Conservation (phyloP, 495 filamentous ascomycete species). For the Podospora australis region DNA sequence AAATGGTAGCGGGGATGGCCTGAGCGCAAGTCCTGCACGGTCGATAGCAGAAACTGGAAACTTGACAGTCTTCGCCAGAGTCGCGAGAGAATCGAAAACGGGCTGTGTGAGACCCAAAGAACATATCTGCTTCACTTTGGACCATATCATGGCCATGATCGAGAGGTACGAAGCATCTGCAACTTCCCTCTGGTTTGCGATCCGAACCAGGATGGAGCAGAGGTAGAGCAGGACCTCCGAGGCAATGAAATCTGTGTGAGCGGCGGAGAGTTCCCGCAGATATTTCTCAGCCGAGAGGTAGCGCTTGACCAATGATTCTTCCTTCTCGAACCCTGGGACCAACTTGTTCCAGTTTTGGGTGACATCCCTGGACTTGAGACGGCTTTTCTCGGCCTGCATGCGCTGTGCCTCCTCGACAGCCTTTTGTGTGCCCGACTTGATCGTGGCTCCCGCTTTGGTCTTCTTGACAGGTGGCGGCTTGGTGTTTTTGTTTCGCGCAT, state of each 20-base stretch:
- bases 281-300: conserved; percentile 43
- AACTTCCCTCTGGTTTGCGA: conserved; percentile 12
- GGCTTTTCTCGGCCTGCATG: conserved; percentile 23
- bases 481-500: conserved; percentile 8
- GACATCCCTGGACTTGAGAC: conserved; percentile 6
- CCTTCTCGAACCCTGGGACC: conserved; percentile 22
- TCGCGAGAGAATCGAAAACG: conserved; percentile 3
- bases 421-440: conserved; percentile 18
- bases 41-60: not conserved
- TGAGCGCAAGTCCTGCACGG: not conserved
- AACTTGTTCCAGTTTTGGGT: conserved; percentile 18
- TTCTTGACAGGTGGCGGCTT: conserved; percentile 11
- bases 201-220: conserved; percentile 34
- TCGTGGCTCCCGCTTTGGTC: conserved; percentile 15
- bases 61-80: conserved; percentile 1
- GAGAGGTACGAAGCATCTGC: conserved; percentile 1
- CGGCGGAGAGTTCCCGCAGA: conserved; percentile 24
- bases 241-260: conserved; percentile 25
- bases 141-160: conserved; percentile 15
- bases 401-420: conserved; percentile 17
- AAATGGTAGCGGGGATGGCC: conserved; percentile 6
- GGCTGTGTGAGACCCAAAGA: conserved; percentile 8
- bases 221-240: conserved; percentile 44
- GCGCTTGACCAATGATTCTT: conserved; percentile 26
- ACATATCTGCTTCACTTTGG: not conserved